phyloP scores from a whole-genome alignment of 2,329 filamentous ascomycete genomes.

The Onygena corvina region DNA sequence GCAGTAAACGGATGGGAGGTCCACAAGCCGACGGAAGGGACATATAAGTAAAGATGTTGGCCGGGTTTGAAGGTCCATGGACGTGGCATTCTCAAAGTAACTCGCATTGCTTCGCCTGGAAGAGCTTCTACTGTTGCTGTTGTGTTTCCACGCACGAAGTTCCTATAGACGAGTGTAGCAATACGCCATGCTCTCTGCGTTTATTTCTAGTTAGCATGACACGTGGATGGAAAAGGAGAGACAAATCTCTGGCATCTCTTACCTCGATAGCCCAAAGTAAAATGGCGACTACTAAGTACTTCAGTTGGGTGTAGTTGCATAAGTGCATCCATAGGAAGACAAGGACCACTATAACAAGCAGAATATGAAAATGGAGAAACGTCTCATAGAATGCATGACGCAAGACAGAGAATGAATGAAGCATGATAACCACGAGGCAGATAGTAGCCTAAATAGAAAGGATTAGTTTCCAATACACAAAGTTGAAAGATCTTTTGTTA shows the following conservation, averaged over 20 bases:
- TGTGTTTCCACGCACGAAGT: constrained; percentile 48
- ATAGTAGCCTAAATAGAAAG: constrained; percentile 27
- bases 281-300: constrained; percentile 63
- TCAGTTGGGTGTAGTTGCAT: constrained; percentile 56
- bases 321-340: constrained; percentile 69
- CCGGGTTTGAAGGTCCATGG: constrained; percentile 56
- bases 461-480: constrained; percentile 12
- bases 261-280: constrained; percentile 63
- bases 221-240: background rate
- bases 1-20: constrained; percentile 70
- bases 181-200: constrained; percentile 47
- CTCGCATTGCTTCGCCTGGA: constrained; percentile 56
- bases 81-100: constrained; percentile 57
- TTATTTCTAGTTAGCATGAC: constrained; percentile 12
- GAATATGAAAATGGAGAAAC: constrained; percentile 76
- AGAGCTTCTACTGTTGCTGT: constrained; percentile 55
- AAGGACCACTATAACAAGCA: constrained; percentile 57
- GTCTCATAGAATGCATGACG: constrained; percentile 96
- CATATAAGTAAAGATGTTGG: constrained; percentile 63
- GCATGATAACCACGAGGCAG: constrained; percentile 52
- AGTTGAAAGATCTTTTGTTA: constrained; percentile 23
- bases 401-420: constrained; percentile 64
- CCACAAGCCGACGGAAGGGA: constrained; percentile 54
- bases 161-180: constrained; percentile 52
- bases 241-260: constrained; percentile 10